A percentile compares a stretch with the other conserved stretches of the same genome.
These are phyloP conservation scores for Pelagophyceae sp. DNA, from an alignment of 352 stramenopile species.

Conservation along the genomic window DNA sequence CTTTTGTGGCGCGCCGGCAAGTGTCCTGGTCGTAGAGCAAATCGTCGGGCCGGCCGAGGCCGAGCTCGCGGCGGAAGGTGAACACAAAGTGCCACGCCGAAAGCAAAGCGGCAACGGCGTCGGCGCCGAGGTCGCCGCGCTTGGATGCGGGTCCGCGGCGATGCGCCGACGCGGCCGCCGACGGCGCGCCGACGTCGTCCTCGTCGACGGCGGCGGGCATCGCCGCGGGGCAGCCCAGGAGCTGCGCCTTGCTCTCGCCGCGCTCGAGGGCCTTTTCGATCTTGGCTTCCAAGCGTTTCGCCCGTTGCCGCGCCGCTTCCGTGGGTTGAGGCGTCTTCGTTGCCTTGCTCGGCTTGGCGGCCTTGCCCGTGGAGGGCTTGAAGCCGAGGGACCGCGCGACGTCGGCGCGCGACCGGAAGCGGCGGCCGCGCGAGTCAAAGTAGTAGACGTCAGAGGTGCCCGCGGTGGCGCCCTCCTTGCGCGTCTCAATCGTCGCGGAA, in stretches of 20 bases:
- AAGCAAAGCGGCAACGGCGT: neutral
- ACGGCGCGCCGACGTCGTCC: neutral
- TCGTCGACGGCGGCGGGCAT: neutral
- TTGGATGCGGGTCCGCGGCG: too few relatives aligned
- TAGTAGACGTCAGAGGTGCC: constrained; percentile 22
- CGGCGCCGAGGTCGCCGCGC: too few relatives aligned
- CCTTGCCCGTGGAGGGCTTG: neutral
- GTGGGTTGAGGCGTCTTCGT: neutral
- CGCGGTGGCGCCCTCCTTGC: constrained; percentile 17
- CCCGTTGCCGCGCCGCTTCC: neutral
- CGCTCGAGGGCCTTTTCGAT: neutral
- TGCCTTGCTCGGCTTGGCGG: neutral
- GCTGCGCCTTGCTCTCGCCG: neutral
- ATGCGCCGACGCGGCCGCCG: too few relatives aligned
- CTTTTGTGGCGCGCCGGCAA: neutral
- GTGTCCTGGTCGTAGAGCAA: neutral
- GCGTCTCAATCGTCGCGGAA: constrained; percentile 13
- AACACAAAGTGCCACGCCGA: neutral
- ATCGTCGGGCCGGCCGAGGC: neutral
- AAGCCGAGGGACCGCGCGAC: constrained; percentile 19
- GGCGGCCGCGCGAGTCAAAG: neutral
- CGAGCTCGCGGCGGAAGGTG: neutral
- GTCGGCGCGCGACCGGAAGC: constrained; percentile 11
- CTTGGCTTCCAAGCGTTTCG: neutral
- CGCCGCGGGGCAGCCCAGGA: neutral